Base-by-base conservation (phyloP, 345 rosid species). In the Viola odorata region DNA sequence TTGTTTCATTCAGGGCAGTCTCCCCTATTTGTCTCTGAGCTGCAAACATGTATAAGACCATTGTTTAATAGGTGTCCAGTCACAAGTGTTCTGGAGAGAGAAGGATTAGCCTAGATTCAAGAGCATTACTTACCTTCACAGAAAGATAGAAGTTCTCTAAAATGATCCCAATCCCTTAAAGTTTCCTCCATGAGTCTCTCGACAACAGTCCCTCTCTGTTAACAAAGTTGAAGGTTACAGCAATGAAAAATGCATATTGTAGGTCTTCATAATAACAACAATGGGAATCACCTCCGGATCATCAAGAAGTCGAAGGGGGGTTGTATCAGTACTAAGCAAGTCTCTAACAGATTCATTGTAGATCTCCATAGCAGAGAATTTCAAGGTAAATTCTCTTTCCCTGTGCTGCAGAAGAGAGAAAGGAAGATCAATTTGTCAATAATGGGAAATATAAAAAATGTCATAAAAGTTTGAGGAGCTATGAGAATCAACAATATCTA, bases 21-120 rank as follows among this genome's bases (percentile, higher is more conserved):
- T 86, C 99, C 59, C 96, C 96, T 52, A 90, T 84, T 61, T 94
- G 96, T 61, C 99, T 82, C 78, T 94, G 97, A 71, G 96, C 97
- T 94, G 86, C 80, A 65, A 65, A 73, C 63, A 59, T 65, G 60
- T 50, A 59, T 32, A 45, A 42, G 41, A 37, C 37, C 53, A 63
- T 67, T 45, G 50, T 47, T 53, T 69, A 61, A 72, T 23, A 23
- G 32, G 41, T 37, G 59, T 58, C 61, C 61, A 69, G 50, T 68
- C 50, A 68, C 17, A 8, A 45, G 23, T 48, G 47, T 32, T 62
- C 49, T 10, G n/a, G 59, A 1, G 23, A 51, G 57, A 68, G 51
- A 3, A 55, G 49, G 32, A 7, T 17, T 50, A 49, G 36, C 17
- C 45, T 51, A 38, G 23, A 52, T 12, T 63, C 39, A 56, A 77